Evolutionary conservation across 192 early-diverging fungal species (phyloP), one percentile per base, ranked within the genome.

Genomic region (Umbelopsis vinacea): DNA sequence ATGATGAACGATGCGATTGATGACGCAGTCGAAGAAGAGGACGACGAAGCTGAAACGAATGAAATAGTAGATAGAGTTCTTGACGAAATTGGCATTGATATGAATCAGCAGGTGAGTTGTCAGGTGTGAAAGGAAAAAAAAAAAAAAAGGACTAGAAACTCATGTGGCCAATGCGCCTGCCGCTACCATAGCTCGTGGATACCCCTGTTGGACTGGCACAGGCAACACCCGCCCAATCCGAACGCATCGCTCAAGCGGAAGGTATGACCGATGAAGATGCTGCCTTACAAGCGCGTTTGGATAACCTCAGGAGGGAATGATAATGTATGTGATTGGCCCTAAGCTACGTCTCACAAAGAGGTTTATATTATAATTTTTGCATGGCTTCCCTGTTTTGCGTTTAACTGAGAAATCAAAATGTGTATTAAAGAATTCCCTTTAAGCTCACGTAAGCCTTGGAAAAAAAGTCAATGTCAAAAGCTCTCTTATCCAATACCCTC

Each of bases 1-100:
- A 92, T 99, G 93, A 96, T 99, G 92, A 92, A 92, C 71, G 97
- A 99, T 71, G 92, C 94, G 11, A 96, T 99, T 72, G 97, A 99
- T 73, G 96, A 95, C 76, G 93, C 88, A 40, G 94, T 99, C 91
- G 96, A 95, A 45, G 96, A 95, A 46, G 90, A 90, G 46, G 93
- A 96, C 19, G 96, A 98, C 69, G 96, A 97, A 75, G 94, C 92
- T 46, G 96, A 96, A 75, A 85, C 83, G 12, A 94, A 99, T 6
- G 84, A 89, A 67, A 95, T 99, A 70, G 94, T 99, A 12, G 92
- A 92, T 78, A 90, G 96, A 80, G 92, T 98, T 9, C 77, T 98
- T 53, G 97, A 99, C 76, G 97, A 99, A 73, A 96, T 98, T 79
- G 95, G 95, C 47, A 93, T 99, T 75, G 86, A 80, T 48, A 55